Conservation (phyloP, 768 basidiomycete species). For the Tulasnella sp. region DNA sequence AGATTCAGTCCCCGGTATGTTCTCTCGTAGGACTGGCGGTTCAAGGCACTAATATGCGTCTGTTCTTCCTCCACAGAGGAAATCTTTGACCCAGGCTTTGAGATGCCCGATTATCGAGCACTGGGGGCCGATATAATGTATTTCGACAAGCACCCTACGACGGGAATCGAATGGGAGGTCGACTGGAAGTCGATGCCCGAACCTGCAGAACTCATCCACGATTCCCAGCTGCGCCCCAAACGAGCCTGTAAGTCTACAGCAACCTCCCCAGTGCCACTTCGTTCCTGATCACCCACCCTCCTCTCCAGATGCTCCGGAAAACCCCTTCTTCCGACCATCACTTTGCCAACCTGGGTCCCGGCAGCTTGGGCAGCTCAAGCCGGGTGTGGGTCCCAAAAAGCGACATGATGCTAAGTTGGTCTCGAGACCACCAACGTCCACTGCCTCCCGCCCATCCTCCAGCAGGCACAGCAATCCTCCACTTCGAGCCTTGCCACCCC, state of each 20-base stretch:
- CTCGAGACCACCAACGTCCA: not conserved
- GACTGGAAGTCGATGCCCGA: conserved; percentile 6
- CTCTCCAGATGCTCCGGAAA: not conserved
- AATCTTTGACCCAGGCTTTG: conserved; percentile 54
- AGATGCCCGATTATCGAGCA: conserved; percentile 55
- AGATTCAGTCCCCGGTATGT: conserved; percentile 55
- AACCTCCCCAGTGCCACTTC: not conserved
- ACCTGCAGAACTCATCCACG: not conserved
- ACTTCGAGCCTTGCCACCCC: not conserved
- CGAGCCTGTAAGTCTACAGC: not conserved
- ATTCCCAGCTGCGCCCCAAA: not conserved
- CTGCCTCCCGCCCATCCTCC: not conserved
- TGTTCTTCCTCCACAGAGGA: conserved; percentile 42
- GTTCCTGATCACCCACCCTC: not conserved
- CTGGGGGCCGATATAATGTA: conserved; percentile 47
- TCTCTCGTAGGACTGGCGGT: not conserved
- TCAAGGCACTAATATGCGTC: not conserved
- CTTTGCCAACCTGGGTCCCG: not conserved
- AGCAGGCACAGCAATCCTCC: not conserved
- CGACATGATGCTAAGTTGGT: not conserved
- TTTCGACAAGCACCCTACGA: conserved; percentile 23
- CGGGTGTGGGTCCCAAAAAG: not conserved
- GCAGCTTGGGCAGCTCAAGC: not conserved
- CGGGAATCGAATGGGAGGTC: not conserved
- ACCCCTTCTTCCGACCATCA: not conserved